Conservation (phyloP, 306 rosid genomes). For the Fragaria iinumae region DNA sequence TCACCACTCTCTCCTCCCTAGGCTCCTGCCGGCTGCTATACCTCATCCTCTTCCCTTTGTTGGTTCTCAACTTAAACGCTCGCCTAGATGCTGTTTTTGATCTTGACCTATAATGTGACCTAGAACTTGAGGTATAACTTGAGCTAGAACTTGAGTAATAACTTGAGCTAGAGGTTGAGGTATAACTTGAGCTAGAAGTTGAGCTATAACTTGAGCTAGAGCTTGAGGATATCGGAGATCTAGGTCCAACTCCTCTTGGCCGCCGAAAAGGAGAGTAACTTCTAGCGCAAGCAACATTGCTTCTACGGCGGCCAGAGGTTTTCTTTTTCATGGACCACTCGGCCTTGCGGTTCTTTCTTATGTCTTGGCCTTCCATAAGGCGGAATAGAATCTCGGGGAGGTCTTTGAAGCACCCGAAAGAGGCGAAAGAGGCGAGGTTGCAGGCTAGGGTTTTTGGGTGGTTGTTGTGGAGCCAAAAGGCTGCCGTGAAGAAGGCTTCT, state of each 20-base stretch:
- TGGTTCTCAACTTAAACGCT: background rate
- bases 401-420: constrained; percentile 70
- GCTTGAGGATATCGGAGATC: too few relatives aligned
- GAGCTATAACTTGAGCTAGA: background rate
- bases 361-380: constrained; percentile 42
- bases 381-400: constrained; percentile 62
- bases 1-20: background rate
- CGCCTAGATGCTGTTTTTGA: background rate
- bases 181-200: too few relatives aligned
- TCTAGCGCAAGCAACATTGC: too few relatives aligned
- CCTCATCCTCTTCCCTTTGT: background rate
- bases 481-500: constrained; percentile 42
- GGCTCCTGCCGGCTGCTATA: background rate
- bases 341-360: constrained; percentile 23
- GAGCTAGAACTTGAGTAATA: too few relatives aligned
- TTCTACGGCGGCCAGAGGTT: background rate
- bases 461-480: constrained; percentile 46
- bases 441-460: constrained; percentile 58
- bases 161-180: too few relatives aligned
- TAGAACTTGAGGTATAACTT: background rate
- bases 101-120: background rate
- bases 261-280: too few relatives aligned
- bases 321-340: constrained; percentile 30
- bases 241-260: too few relatives aligned
- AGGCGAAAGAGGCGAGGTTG: constrained; percentile 49